Percentiles rank a stretch among this genome's conserved stretches.
phyloP scores from a whole-genome alignment of 768 basidiomycete species.

The Leccinellum luteum region DNA sequence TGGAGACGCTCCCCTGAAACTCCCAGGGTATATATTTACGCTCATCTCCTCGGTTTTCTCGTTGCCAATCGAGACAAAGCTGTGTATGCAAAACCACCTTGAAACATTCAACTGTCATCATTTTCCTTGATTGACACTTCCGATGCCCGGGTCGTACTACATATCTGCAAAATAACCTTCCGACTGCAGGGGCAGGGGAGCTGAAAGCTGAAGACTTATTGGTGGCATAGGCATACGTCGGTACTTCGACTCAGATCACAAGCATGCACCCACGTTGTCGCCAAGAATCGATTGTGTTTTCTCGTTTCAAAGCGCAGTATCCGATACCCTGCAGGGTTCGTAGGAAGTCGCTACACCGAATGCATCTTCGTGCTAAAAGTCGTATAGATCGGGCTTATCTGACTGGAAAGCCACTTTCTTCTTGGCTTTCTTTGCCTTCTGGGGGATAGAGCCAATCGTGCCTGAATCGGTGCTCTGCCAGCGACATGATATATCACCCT shows the following conservation, averaged over 20 bases:
- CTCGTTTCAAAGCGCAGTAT: not conserved
- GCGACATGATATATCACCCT: conserved; percentile 11
- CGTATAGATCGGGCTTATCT: conserved; percentile 70
- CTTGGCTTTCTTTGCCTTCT: conserved; percentile 45
- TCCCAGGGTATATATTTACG: conserved; percentile 1
- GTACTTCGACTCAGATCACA: not conserved
- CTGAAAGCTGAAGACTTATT: too few relatives aligned
- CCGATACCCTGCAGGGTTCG: not conserved
- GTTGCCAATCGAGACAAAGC: conserved; percentile 7
- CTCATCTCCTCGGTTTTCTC: conserved; percentile 18
- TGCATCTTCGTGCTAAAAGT: conserved; percentile 46
- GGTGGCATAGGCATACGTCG: not conserved
- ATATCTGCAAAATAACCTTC: conserved; percentile 1
- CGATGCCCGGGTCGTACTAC: conserved; percentile 4
- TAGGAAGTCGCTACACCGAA: not conserved
- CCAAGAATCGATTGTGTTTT: not conserved
- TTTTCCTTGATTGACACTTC: conserved; percentile 7
- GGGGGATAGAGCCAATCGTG: not conserved
- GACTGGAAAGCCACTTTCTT: conserved; percentile 71
- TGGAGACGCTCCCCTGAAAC: not conserved
- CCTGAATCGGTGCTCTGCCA: conserved; percentile 8
- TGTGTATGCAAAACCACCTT: conserved; percentile 15
- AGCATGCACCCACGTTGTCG: not conserved
- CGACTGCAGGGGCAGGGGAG: too few relatives aligned
- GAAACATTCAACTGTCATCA: conserved; percentile 15